Evolutionary conservation across 2,329 filamentous ascomycete species (phyloP), one percentile per base, ranked within the genome.

Genomic region (Neofusicoccum parvum): DNA sequence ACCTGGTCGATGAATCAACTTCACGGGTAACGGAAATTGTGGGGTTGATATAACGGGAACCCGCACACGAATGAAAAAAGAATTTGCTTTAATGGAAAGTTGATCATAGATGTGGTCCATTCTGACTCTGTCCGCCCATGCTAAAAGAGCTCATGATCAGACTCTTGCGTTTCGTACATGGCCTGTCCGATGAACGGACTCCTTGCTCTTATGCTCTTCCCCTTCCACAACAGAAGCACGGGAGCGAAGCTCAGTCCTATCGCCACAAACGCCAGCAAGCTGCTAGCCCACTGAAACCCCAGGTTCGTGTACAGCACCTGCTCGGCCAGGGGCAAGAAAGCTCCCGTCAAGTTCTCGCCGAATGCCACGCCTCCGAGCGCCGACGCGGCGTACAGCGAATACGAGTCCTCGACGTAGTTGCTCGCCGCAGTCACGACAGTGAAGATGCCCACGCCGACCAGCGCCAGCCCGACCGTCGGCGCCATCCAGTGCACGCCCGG

Each of bases 251-350:
- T 81, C 62, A 85, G 67, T 10, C 71, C 65, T 51, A 85, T 64
- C 10, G 79, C 80, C 1, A 83, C 60, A 39, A 83, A 81, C 0
- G 73, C 82, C 43, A 85, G 68, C 27, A 85, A 66, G 20, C 75
- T 80, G 67, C 81, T 83, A 27, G 82, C 82, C 82, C 81, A 84
- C 1, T 80, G 74, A 54, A 83, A 81, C 0, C 81, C 82, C 7
- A 85, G 70, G 37, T 75, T 77, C 3, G 75, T 75, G 68, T 85
- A 85, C 80, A 85, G 81, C 45, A 72, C 76, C 66, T 78, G 74
- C 32, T 81, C 78, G 0, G 81, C 80, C 32, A 86, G 70, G 0
- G 82, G 82, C 64, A 85, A 69, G 54, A 83, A 80, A 0, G 78
- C 83, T 2, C 81, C 80, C 48, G 83, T 78, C 3, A 80, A 68